phyloP scores from a whole-genome alignment of 352 stramenopile genomes.

The Peronospora tabacina region DNA sequence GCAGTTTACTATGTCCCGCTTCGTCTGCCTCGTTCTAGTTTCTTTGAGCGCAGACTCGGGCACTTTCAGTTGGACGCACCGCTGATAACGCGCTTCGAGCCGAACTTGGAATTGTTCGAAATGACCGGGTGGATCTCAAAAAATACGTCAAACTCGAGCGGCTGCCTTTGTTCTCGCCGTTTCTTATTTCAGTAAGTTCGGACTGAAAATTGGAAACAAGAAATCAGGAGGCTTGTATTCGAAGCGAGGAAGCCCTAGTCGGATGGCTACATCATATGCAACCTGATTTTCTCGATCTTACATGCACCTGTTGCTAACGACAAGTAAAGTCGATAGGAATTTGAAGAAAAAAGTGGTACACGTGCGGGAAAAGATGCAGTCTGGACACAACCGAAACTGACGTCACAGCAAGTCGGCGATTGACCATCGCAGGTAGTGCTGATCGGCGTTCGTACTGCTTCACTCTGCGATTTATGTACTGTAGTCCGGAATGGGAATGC shows the following conservation, averaged over 20 bases:
- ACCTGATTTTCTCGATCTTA: background rate
- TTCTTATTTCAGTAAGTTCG: conserved; percentile 12
- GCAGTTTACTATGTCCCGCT: background rate
- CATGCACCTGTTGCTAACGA: background rate
- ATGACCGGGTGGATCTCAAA: conserved; percentile 46
- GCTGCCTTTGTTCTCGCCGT: conserved; percentile 47
- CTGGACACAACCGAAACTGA: too few species aligned
- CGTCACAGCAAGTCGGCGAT: too few species aligned
- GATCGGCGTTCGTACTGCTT: too few species aligned
- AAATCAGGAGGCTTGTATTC: conserved; percentile 16
- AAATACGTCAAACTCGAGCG: conserved; percentile 57
- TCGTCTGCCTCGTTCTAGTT: conserved; percentile 10
- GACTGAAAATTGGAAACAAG: conserved; percentile 4
- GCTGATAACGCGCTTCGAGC: conserved; percentile 56
- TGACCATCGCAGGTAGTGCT: too few species aligned
- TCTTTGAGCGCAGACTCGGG: background rate
- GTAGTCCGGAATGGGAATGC: too few species aligned
- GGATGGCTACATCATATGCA: conserved; percentile 2
- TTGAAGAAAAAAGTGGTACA: too few species aligned
- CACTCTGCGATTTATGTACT: too few species aligned
- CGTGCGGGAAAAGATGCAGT: too few species aligned
- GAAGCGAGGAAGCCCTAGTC: background rate
- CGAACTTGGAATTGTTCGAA: conserved; percentile 55
- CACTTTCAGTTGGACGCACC: conserved; percentile 26
- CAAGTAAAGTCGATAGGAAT: background rate